A percentile compares a stretch with the other conserved stretches of the same genome.
These are phyloP conservation scores for Bimuria novae-zelandiae DNA, from an alignment of 2,329 filamentous ascomycete genomes.

Conservation along the genomic window DNA sequence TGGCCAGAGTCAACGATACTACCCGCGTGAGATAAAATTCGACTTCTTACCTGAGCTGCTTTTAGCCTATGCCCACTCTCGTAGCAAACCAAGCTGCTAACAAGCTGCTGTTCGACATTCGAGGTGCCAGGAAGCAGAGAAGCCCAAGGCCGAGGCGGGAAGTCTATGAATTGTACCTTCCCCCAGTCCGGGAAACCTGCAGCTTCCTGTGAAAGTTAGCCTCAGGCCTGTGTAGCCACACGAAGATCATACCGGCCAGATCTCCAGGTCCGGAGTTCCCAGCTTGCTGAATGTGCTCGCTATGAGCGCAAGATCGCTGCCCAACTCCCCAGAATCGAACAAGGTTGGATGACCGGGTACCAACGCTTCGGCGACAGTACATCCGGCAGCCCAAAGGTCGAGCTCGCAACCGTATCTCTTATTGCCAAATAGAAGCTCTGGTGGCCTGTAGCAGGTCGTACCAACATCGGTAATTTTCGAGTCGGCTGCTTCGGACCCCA, in stretches of 20 bases:
- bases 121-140: slow-evolving; percentile 68
- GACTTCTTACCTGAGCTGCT: slow-evolving; percentile 62
- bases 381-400: slow-evolving; percentile 89
- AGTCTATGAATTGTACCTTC: slow-evolving; percentile 78
- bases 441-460: slow-evolving; percentile 87
- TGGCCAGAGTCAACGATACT: slow-evolving; percentile 8
- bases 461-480: slow-evolving; percentile 90
- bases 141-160: slow-evolving; percentile 70
- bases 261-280: slow-evolving; percentile 78
- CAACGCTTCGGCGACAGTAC: slow-evolving; percentile 78
- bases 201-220: slow-evolving; percentile 58
- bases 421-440: slow-evolving; percentile 87
- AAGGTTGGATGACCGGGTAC: slow-evolving; percentile 62
- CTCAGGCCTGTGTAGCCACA: not conserved
- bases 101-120: slow-evolving; percentile 65
- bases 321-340: slow-evolving; percentile 87
- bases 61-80: slow-evolving; percentile 69
- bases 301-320: slow-evolving; percentile 89
- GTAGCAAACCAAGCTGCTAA: slow-evolving; percentile 71
- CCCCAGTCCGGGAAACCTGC: slow-evolving; percentile 80
- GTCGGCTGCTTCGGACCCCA: slow-evolving; percentile 64
- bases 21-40: not conserved
- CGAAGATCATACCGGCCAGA: slow-evolving; percentile 71
- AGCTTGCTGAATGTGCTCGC: slow-evolving; percentile 90
- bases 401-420: slow-evolving; percentile 71